Evolutionary conservation across 2,329 filamentous ascomycete species (phyloP).

Genomic region (Setomelanomma holmii): DNA sequence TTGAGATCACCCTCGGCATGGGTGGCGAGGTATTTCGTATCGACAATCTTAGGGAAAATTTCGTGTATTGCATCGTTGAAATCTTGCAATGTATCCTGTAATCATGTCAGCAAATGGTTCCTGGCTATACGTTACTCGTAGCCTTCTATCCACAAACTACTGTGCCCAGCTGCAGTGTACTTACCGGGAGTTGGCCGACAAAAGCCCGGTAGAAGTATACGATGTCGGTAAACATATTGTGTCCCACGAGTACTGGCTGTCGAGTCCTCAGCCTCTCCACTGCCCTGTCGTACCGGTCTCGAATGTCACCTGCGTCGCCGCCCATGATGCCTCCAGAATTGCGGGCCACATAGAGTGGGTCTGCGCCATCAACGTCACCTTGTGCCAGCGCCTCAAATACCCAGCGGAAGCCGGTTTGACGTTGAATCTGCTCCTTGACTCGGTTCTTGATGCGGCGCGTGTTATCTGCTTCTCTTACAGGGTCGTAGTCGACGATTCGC

Average conservation of each 20-base stretch:
- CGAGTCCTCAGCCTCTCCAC: conserved; percentile 54
- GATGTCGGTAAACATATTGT: conserved; percentile 71
- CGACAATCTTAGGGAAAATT: conserved; percentile 64
- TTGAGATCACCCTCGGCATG: conserved; percentile 62
- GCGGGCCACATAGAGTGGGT: conserved; percentile 46
- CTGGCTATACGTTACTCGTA: no score
- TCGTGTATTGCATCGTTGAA: conserved; percentile 61
- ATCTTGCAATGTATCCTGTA: conserved; percentile 54
- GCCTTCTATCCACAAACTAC: no score
- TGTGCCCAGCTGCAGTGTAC: no score
- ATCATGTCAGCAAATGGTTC: not conserved
- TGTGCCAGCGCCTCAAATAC: conserved; percentile 56
- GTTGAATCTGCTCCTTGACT: conserved; percentile 50
- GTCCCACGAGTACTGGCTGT: conserved; percentile 64
- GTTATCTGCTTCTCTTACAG: conserved; percentile 53
- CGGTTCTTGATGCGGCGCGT: conserved; percentile 45
- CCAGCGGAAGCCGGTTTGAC: conserved; percentile 59
- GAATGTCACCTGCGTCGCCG: conserved; percentile 44
- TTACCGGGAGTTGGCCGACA: conserved; percentile 61
- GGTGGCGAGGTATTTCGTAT: conserved; percentile 70
- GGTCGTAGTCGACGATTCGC: conserved; percentile 51
- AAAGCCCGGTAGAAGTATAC: conserved; percentile 70
- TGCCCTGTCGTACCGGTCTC: conserved; percentile 49
- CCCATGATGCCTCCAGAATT: conserved; percentile 46
- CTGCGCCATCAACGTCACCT: conserved; percentile 46